Percentiles rank a stretch among this genome's conserved stretches.
phyloP scores from a whole-genome alignment of 805 yeast genomes.

The Saturnispora sekii region DNA sequence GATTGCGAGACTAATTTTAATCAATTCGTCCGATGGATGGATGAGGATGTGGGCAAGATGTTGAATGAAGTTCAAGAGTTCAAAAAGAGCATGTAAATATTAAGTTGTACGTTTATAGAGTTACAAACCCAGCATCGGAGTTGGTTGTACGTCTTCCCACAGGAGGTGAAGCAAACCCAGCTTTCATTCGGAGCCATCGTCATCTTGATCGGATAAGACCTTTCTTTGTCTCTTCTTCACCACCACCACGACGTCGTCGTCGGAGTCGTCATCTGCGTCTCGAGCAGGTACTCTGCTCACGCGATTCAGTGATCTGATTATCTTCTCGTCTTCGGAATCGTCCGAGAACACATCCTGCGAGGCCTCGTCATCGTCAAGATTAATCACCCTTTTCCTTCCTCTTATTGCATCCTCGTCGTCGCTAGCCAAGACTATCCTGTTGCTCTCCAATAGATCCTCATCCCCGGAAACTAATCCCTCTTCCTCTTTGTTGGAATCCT shows the following conservation, averaged over 20 bases:
- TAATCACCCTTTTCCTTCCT: not conserved
- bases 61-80: constrained; percentile 5
- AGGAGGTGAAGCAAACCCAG: too few relatives aligned
- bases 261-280: not conserved
- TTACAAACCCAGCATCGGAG: not conserved
- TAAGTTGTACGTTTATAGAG: not conserved
- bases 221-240: not conserved
- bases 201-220: constrained; percentile 2
- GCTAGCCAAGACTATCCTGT: not conserved
- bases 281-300: not conserved
- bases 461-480: constrained; percentile 7
- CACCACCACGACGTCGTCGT: not conserved
- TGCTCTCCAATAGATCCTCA: constrained; percentile 8
- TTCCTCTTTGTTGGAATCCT: constrained; percentile 3
- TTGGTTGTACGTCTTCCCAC: not conserved
- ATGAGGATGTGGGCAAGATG: constrained; percentile 9
- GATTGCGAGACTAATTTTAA: constrained; percentile 10
- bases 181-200: not conserved
- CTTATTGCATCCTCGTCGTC: not conserved
- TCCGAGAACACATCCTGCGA: constrained; percentile 2
- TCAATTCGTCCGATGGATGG: constrained; percentile 15
- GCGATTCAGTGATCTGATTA: not conserved
- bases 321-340: constrained; percentile 2
- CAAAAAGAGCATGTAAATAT: not conserved
- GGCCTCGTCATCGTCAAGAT: not conserved